Conservation (phyloP, 2,329 filamentous ascomycete genomes). For the Fusarium ambrosium region DNA sequence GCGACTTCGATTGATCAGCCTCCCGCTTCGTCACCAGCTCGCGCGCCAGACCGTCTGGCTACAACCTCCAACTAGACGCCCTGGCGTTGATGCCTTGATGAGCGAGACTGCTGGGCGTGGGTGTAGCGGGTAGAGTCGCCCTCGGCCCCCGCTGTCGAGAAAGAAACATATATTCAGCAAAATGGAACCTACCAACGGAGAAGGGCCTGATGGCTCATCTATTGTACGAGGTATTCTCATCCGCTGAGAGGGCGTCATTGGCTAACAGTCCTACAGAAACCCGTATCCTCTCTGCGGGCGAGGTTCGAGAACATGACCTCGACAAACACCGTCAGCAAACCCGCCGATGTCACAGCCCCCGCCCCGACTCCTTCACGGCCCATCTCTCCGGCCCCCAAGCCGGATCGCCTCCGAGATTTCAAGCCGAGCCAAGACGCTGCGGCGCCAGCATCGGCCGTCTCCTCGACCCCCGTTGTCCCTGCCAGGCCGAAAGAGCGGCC, state of each 20-base stretch:
- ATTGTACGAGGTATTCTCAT: slow-evolving; percentile 69
- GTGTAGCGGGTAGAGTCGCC: slow-evolving; percentile 54
- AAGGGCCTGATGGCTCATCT: slow-evolving; percentile 82
- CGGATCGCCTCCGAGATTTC: slow-evolving; percentile 58
- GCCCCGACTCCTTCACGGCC: slow-evolving; percentile 48
- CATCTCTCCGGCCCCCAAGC: slow-evolving; percentile 59
- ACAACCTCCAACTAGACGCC: slow-evolving; percentile 16
- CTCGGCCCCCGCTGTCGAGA: slow-evolving; percentile 49
- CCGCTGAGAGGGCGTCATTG: not conserved
- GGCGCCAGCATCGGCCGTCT: slow-evolving; percentile 44
- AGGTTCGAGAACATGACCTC: slow-evolving; percentile 80
- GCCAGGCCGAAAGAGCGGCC: slow-evolving; percentile 45
- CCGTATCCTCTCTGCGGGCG: slow-evolving; percentile 84
- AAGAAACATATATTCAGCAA: slow-evolving; percentile 42
- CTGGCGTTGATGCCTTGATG: slow-evolving; percentile 49
- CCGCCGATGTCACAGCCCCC: slow-evolving; percentile 36
- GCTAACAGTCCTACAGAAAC: slow-evolving; percentile 68
- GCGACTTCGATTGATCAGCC: slow-evolving; percentile 1
- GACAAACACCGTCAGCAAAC: slow-evolving; percentile 39
- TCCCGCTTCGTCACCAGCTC: not conserved
- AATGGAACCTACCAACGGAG: slow-evolving; percentile 51
- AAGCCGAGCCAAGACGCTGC: slow-evolving; percentile 54
- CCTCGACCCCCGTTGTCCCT: slow-evolving; percentile 51
- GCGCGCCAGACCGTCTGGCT: slow-evolving; percentile 21
- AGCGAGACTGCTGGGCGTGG: slow-evolving; percentile 48